Evolutionary conservation across 257 asterid genomes (phyloP).

Genomic region (Solanum chilense): DNA sequence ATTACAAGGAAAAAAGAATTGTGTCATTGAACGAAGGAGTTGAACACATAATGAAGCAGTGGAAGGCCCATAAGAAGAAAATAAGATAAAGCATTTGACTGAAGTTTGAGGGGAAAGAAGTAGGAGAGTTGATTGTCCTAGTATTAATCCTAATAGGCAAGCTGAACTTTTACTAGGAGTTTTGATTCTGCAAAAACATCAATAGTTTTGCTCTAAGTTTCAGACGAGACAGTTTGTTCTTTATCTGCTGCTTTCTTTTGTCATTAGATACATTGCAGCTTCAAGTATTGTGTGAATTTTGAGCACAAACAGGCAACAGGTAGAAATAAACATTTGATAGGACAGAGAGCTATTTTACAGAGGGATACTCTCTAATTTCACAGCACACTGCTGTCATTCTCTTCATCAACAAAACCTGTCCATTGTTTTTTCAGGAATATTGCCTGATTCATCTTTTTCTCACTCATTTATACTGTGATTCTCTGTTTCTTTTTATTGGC

Average conservation of each 20-base stretch:
- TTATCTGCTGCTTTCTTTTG: background rate
- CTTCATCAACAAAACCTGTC: background rate
- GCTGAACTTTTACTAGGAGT: background rate
- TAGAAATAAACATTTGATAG: background rate
- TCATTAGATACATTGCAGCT: background rate
- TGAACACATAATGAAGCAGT: background rate
- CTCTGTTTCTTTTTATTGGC: background rate
- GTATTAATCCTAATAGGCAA: background rate
- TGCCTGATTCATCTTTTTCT: background rate
- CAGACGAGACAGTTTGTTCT: background rate
- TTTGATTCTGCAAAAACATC: background rate
- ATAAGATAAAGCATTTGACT: background rate
- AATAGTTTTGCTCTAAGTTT: background rate
- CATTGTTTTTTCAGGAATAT: background rate
- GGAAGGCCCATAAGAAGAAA: slow-evolving; percentile 3
- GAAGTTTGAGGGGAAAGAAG: background rate
- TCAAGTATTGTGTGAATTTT: background rate
- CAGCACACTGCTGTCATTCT: background rate
- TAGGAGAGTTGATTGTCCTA: background rate
- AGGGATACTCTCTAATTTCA: background rate
- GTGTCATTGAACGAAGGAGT: slow-evolving; percentile 14
- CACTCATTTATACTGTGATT: background rate
- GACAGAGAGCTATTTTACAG: background rate
- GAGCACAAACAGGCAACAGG: background rate
- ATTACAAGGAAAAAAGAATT: background rate